Evolutionary conservation across 1,139 yeast species (phyloP).

Genomic region (Pichia sp.): DNA sequence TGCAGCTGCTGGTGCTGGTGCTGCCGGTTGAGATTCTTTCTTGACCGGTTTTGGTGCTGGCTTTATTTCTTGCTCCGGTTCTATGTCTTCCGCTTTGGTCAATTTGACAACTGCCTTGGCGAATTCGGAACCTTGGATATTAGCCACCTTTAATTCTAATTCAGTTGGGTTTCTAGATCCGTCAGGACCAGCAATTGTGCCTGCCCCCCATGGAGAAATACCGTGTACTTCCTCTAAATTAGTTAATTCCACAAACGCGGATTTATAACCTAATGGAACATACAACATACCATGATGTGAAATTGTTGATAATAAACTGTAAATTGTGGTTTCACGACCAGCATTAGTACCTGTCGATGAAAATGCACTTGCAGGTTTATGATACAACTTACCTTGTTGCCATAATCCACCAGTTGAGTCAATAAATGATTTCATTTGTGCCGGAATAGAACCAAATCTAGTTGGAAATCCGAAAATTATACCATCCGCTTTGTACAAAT

Average conservation of each 20-base stretch:
- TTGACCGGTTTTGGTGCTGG: constrained; percentile 3
- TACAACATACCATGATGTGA: constrained; percentile 48
- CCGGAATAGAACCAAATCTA: constrained; percentile 43
- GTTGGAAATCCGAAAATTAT: constrained; percentile 48
- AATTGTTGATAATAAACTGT: constrained; percentile 35
- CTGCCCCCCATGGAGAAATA: constrained; percentile 49
- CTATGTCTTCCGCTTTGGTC: background rate
- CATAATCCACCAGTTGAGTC: constrained; percentile 46
- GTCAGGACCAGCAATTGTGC: constrained; percentile 42
- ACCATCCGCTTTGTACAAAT: constrained; percentile 40
- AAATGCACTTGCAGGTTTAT: constrained; percentile 45
- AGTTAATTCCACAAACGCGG: constrained; percentile 34
- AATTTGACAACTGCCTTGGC: constrained; percentile 32
- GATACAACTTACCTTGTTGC: constrained; percentile 44
- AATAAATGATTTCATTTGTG: constrained; percentile 42
- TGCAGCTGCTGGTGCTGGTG: constrained; percentile 1
- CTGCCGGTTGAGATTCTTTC: too few relatives aligned
- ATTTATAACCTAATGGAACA: constrained; percentile 44
- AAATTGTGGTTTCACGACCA: constrained; percentile 43
- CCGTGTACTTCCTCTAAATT: constrained; percentile 40
- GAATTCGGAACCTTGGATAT: constrained; percentile 40
- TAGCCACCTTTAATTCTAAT: constrained; percentile 37
- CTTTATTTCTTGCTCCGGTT: background rate
- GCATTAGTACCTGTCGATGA: constrained; percentile 43
- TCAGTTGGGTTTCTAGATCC: constrained; percentile 42